phyloP scores from a whole-genome alignment of 2,329 filamentous ascomycete species.

The Penicillium digitatum region DNA sequence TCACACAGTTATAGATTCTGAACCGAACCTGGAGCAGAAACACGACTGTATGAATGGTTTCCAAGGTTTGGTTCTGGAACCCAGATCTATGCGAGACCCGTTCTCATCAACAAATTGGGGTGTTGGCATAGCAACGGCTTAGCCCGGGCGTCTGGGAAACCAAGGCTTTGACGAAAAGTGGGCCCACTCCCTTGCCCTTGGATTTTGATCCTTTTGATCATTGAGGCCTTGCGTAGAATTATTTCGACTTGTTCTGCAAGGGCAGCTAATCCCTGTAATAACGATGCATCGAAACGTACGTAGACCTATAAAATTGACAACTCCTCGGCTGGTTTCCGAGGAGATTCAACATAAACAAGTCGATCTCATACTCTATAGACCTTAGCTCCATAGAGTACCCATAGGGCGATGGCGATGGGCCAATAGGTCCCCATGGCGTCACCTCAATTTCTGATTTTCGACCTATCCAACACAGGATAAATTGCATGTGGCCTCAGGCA shows the following conservation, averaged over 20 bases:
- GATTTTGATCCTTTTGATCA: constrained; percentile 1
- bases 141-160: constrained; percentile 31
- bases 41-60: constrained; percentile 25
- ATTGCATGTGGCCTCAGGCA: background rate
- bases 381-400: constrained; percentile 4
- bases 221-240: constrained; percentile 14
- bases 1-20: constrained; percentile 10
- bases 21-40: constrained; percentile 21
- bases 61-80: constrained; percentile 21
- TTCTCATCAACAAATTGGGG: constrained; percentile 39
- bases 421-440: constrained; percentile 6
- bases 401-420: constrained; percentile 6
- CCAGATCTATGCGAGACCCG: constrained; percentile 33
- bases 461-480: constrained; percentile 5
- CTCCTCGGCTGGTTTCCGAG: constrained; percentile 16
- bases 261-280: constrained; percentile 16
- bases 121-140: constrained; percentile 38
- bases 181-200: constrained; percentile 17
- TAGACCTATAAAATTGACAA: background rate
- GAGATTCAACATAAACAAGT: constrained; percentile 15
- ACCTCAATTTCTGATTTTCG: background rate
- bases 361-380: constrained; percentile 9
- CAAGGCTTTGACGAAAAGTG: constrained; percentile 19
- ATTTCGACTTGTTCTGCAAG: constrained; percentile 18
- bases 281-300: background rate